Base-by-base conservation (phyloP, 202 grass and related monocot genomes). In the Bolboschoenoplectus hybrid region DNA sequence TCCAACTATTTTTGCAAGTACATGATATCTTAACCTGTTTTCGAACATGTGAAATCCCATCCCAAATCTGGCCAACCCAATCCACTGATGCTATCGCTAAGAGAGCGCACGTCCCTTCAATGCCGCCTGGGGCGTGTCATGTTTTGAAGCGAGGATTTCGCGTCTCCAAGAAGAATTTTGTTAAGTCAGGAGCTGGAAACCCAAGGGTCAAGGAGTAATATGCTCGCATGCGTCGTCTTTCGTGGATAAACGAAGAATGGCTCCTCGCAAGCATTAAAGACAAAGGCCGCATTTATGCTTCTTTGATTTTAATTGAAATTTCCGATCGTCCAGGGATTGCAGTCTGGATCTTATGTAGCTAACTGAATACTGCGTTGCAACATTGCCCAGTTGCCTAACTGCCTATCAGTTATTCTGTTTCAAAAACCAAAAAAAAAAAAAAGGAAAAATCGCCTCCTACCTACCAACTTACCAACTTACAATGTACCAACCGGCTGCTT, bases 181-280 rank as follows among this genome's bases (percentile, higher is more conserved):
- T 52, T 52, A 52, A 44, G 43, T 44, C 43, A 3, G 43, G 43
- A 44, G 57, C 14, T 0, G 2, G 57, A 16, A 61, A 51, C 26
- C 26, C 26, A 26, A 61, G 57, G 16, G 57, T 20, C 19, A 6
- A 7, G 16, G 57, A 61, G 16, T 61, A 5, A 61, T 57, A 0
- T 16, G 4, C 56, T 5, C 13, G 2, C n/a, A 17, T 5, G 17
- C 4, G 56, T 60, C 26, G 20, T 65, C 62, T 65, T 65, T 65
- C 20, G 26, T 9, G 32, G 11, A 65, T 9, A 34, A 34, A 3
- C 3, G 26, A 35, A 35, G 6, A 71, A 46, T 71, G 67, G 6
- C 67, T 44, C 39, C 39, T 70, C 13, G 39, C 14, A 70, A 70
- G 67, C 67, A 70, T n/a, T 64, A 64, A 64, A 64, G 62, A 7